Base-by-base conservation (phyloP, 306 rosid species). In the Malus orientalis region DNA sequence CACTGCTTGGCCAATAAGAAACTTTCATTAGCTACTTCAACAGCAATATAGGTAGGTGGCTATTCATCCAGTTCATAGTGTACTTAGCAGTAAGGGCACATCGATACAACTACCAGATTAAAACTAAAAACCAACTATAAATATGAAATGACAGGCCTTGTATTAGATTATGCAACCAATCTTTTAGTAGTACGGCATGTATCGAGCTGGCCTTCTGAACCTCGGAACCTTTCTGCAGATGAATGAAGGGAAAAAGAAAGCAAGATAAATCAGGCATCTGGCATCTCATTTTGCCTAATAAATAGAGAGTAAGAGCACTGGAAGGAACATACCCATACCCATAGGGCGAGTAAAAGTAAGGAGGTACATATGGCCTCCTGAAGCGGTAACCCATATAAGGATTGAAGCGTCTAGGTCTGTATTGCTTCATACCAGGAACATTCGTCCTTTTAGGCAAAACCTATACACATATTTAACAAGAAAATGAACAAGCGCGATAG, bases 391-490 rank as follows among this genome's bases (percentile, higher is more conserved):
- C 92, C 87, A 61, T 76, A 85, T 92, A 87, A 55, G 98, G 91
- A 83, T 66, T 90, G 82, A 77, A 88, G 44, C 98, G 96, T 74
- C 97, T 87, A 16, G 91, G 87, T 7, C 91, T 89, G 74, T 79
- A 88, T 75, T 92, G 98, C 82, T 95, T 95, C 98, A 95, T 92
- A 77, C 97, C 97, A 40, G 98, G 98, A 69, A 92, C 93, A 78
- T 95, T 95, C 27, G 97, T 95, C 82, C 98, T 88, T 88, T 95
- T 95, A 0, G 96, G 93, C 84, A 87, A 73, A 79, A 94, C 98
- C 97, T 94, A 80, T 8, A 62, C 61, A 76, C 55, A 51, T 23
- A 23, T 40, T 30, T 7, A 20, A 66, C 20, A 20, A 38, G 8
- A 63, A 38, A 6, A 67, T 36, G 22, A 69, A 20, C 8, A 4